Conservation (phyloP, 306 rosid genomes). For the Senna tora region DNA sequence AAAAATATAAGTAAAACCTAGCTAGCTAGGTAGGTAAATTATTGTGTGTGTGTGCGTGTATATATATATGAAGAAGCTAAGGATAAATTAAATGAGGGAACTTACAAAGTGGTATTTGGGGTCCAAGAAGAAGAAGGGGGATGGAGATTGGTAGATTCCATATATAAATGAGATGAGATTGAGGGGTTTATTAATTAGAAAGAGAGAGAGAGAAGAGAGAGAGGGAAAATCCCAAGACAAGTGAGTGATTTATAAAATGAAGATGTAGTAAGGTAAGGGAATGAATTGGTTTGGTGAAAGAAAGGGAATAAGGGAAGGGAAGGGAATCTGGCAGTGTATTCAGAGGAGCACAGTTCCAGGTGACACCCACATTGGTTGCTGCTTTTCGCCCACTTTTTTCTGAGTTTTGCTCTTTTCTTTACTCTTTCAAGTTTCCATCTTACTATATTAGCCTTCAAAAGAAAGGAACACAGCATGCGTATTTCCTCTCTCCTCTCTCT, state of each 20-base stretch:
- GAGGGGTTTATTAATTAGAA: constrained; percentile 11
- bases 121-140: constrained; percentile 47
- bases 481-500: constrained; percentile 41
- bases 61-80: not conserved
- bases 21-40: no score
- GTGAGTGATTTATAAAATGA: not conserved
- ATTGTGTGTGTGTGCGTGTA: no score
- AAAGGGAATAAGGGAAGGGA: constrained; percentile 44
- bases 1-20: not conserved
- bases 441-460: constrained; percentile 70
- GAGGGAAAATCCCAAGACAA: constrained; percentile 82
- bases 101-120: constrained; percentile 59
- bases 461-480: constrained; percentile 56
- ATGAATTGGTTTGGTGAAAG: constrained; percentile 38
- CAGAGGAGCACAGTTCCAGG: constrained; percentile 64
- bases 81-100: not conserved
- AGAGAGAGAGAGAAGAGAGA: not conserved
- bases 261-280: no score
- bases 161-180: constrained; percentile 29
- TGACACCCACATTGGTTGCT: constrained; percentile 56
- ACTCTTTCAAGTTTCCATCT: constrained; percentile 62
- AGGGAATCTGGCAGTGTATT: constrained; percentile 56
- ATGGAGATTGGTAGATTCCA: constrained; percentile 80
- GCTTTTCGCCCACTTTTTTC: constrained; percentile 46
- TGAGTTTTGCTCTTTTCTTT: constrained; percentile 59